Base-by-base conservation (phyloP, 2,329 filamentous ascomycete species). In the Didymella pinodella region DNA sequence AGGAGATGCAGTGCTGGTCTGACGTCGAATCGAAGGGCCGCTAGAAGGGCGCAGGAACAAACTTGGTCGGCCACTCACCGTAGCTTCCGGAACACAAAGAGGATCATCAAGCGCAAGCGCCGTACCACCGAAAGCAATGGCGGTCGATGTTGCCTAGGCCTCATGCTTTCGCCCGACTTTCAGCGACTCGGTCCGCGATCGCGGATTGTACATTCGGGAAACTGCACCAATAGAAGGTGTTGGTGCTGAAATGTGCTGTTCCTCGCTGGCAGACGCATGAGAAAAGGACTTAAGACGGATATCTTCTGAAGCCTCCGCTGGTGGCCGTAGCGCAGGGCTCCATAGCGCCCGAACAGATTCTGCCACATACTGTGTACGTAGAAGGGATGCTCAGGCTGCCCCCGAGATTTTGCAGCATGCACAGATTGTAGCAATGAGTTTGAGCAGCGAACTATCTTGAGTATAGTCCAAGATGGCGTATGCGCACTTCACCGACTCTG, bases 321-420 rank as follows among this genome's bases (percentile, higher is more conserved):
- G 59, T 57, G 57, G 58, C 64, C 61, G 64, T 63, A 68, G 67
- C 65, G 47, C 54, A 36, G 34, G 44, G 55, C 49, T 52, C 28
- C 48, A 48, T 38, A 59, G 54, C 48, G 61, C 34, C 46, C 43
- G 20, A 48, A 54, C 6, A 22, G 11, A 22, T 40, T 46, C 47
- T 50, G 54, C 54, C 54, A 56, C 53, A 34, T 40, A 22, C 20
- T 22, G 20, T 22, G 20, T 22, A 46, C 26, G 47, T 45, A 40
- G 36, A 11, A 11, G 11, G 4, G n/a, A 12, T 10, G 36, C 36
- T 40, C 8, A 8, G 36, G 36, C 36, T 20, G 7, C 36, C 36
- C 8, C 2, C 36, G n/a, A 40, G 5, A 11, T 12, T 5, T 41
- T 14, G 20, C 14, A 41, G 20, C 11, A 6, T 25, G 12, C 16